phyloP scores from a whole-genome alignment of 2,329 filamentous ascomycete genomes.

The Fusarium sacchari region DNA sequence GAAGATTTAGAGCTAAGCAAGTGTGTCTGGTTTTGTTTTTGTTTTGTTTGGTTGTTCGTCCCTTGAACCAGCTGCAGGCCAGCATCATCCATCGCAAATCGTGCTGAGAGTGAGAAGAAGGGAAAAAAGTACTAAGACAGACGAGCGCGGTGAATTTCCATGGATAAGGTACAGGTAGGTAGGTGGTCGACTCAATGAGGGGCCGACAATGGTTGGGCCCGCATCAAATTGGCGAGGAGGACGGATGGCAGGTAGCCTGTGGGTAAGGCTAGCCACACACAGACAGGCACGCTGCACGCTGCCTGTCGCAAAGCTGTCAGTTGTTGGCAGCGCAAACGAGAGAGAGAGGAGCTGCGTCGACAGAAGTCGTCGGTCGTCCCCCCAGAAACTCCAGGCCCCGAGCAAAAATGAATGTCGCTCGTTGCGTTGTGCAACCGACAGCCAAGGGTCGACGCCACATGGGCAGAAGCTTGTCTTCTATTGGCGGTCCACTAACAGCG shows the following conservation, averaged over 20 bases:
- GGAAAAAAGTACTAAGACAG: slow-evolving; percentile 2
- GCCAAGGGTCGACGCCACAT: slow-evolving; percentile 44
- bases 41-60: slow-evolving; percentile 19
- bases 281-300: slow-evolving; percentile 33
- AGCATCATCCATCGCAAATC: slow-evolving; percentile 30
- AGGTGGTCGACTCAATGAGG: slow-evolving; percentile 14
- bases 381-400: background rate
- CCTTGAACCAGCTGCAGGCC: slow-evolving; percentile 20
- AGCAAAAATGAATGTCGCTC: slow-evolving; percentile 4
- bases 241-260: background rate
- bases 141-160: slow-evolving; percentile 26
- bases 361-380: slow-evolving; percentile 5
- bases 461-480: slow-evolving; percentile 41
- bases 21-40: slow-evolving; percentile 27
- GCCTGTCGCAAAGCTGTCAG: slow-evolving; percentile 25
- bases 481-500: slow-evolving; percentile 47
- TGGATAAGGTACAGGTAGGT: too few species aligned
- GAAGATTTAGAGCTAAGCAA: slow-evolving; percentile 15
- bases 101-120: background rate
- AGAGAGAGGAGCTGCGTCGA: slow-evolving; percentile 10
- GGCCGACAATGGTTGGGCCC: slow-evolving; percentile 13
- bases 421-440: slow-evolving; percentile 33
- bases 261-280: slow-evolving; percentile 32
- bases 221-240: slow-evolving; percentile 16
- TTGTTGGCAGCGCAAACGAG: slow-evolving; percentile 17